These are phyloP conservation scores for Acmispon strigosus DNA, from an alignment of 306 rosid species.

Conservation along the genomic window DNA sequence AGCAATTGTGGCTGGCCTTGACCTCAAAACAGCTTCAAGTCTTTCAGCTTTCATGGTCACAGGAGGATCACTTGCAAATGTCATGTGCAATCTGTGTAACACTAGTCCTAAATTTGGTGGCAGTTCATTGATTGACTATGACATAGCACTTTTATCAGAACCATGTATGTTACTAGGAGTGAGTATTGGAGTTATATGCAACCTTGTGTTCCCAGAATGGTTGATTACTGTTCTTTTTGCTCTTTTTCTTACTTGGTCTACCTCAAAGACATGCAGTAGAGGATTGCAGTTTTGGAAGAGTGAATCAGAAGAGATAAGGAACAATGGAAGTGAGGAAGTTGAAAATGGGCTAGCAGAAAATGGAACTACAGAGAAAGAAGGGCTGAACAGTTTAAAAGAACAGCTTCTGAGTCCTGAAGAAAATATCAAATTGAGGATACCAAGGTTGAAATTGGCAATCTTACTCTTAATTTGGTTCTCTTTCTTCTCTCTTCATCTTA, in stretches of 20 bases:
- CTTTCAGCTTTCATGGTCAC: slow-evolving; percentile 93
- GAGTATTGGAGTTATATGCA: slow-evolving; percentile 78
- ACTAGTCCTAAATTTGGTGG: slow-evolving; percentile 40
- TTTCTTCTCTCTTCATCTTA: slow-evolving; percentile 60
- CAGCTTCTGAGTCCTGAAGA: slow-evolving; percentile 36
- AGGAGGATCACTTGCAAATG: slow-evolving; percentile 82
- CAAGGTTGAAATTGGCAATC: slow-evolving; percentile 61
- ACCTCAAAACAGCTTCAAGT: slow-evolving; percentile 78
- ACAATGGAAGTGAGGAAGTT: slow-evolving; percentile 20
- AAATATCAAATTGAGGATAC: slow-evolving; percentile 30
- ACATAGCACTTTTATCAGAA: slow-evolving; percentile 68
- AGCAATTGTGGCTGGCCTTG: slow-evolving; percentile 54
- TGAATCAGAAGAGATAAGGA: slow-evolving; percentile 50
- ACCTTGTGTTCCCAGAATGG: slow-evolving; percentile 86
- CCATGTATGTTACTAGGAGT: slow-evolving; percentile 84
- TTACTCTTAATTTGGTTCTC: slow-evolving; percentile 69
- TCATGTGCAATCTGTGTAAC: slow-evolving; percentile 40
- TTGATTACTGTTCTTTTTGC: slow-evolving; percentile 62
- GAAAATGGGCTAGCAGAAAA: slow-evolving; percentile 24
- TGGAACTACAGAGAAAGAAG: slow-evolving; percentile 13
- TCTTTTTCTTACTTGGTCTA: slow-evolving; percentile 76
- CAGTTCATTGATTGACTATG: slow-evolving; percentile 52
- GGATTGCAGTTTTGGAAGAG: slow-evolving; percentile 53
- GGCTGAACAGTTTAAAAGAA: slow-evolving; percentile 18
- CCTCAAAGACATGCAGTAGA: slow-evolving; percentile 58